Percentiles rank a stretch among this genome's conserved stretches.
Conservation (phyloP, 2,329 filamentous ascomycete species). For the Xylariaceae sp. region DNA sequence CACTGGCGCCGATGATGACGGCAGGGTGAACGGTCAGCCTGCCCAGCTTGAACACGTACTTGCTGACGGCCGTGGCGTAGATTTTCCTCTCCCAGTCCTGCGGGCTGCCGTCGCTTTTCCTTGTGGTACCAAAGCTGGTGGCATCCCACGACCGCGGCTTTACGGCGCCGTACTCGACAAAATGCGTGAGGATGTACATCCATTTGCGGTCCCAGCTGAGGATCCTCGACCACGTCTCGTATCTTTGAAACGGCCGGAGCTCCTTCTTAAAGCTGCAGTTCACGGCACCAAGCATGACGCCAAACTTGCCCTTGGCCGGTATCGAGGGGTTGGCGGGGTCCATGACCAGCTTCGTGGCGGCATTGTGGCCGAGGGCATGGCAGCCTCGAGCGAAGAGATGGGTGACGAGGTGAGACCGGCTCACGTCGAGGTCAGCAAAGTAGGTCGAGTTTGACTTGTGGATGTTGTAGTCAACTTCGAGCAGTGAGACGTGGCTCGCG, state of each 20-base stretch:
- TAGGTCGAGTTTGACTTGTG: conserved; percentile 83
- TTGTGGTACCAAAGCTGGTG: conserved; percentile 30
- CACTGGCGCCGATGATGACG: conserved; percentile 61
- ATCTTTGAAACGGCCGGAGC: conserved; percentile 60
- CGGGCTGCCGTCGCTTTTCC: conserved; percentile 28
- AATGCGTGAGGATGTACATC: conserved; percentile 70
- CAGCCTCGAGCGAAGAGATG: conserved; percentile 57
- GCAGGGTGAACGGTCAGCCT: conserved; percentile 80
- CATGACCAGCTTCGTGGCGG: conserved; percentile 39
- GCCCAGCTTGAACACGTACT: conserved; percentile 78
- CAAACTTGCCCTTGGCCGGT: conserved; percentile 45
- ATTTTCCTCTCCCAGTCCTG: conserved; percentile 54
- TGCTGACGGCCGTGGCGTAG: conserved; percentile 64
- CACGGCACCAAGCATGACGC: conserved; percentile 64
- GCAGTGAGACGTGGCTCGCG: conserved; percentile 56
- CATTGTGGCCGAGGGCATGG: conserved; percentile 42
- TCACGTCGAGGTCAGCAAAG: conserved; percentile 78
- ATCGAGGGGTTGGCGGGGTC: conserved; percentile 36
- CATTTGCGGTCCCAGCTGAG: conserved; percentile 75
- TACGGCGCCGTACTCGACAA: conserved; percentile 55
- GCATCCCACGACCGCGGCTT: conserved; percentile 47
- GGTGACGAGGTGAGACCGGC: conserved; percentile 72
- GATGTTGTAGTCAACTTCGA: conserved; percentile 81
- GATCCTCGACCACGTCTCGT: conserved; percentile 67
- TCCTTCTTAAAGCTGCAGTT: conserved; percentile 67